Evolutionary conservation across 768 basidiomycete species (phyloP).

Genomic region (Xerocomellus dryophilus): DNA sequence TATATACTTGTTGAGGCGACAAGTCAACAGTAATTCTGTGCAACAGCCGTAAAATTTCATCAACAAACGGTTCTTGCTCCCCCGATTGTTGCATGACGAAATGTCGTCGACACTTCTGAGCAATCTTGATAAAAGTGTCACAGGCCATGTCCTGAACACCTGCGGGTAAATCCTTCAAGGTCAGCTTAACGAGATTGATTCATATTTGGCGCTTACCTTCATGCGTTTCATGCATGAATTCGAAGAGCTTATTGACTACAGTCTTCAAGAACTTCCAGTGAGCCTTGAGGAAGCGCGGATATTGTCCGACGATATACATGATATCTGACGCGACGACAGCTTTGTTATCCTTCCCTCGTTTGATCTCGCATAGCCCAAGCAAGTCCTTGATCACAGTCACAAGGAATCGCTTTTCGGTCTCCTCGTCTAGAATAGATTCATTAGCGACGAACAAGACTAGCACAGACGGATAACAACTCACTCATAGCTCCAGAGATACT

Average conservation of each 20-base stretch:
- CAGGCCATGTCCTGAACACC: constrained; percentile 99
- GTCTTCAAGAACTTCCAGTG: constrained; percentile 99
- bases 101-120: constrained; percentile 96
- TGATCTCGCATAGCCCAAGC: constrained; percentile 95
- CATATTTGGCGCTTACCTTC: constrained; percentile 55
- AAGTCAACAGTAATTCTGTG: constrained; percentile 95
- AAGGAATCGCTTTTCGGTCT: constrained; percentile 97
- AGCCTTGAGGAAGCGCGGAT: constrained; percentile 98
- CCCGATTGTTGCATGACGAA: constrained; percentile 99
- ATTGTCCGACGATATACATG: constrained; percentile 99
- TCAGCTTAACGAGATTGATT: constrained; percentile 1
- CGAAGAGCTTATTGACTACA: constrained; percentile 98
- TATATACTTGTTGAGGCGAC: constrained; percentile 72
- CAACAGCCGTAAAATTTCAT: constrained; percentile 89
- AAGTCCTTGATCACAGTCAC: constrained; percentile 99
- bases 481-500: constrained; percentile 99
- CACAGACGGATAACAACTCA: constrained; percentile 40
- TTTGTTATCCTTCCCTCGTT: constrained; percentile 99
- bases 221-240: constrained; percentile 99
- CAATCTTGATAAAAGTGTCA: constrained; percentile 99
- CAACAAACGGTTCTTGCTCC: constrained; percentile 95
- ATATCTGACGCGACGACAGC: constrained; percentile 95
- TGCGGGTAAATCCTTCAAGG: constrained; percentile 25
- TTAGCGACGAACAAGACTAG: background rate
- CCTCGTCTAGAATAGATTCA: constrained; percentile 66